Evolutionary conservation across 1,284 basidiomycete species (phyloP), one percentile per base, ranked within the genome.

Genomic region (Lentinus polychrous): DNA sequence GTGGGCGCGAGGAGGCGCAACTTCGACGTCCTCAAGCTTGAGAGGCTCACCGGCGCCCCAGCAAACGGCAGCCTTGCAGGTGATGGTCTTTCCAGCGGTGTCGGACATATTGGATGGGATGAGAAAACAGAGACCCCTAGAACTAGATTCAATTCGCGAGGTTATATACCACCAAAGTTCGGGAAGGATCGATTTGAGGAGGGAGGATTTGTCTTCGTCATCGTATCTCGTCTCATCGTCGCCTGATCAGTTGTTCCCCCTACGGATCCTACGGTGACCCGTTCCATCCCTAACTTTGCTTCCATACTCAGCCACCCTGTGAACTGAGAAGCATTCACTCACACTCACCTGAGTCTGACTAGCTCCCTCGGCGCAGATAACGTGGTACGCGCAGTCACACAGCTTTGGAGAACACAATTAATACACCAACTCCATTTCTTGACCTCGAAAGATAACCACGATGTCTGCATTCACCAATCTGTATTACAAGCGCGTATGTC

Each of bases 31-130:
- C 68, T 99, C 95, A 60, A 98, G 73, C 57, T 85, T 83, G 56
- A 99, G 81, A 36, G 86, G 82, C 65, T 96, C 83, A 54, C 88
- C 88, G 15, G 95, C 92, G 53, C 79, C 92, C 96, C 95, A 99
- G 63, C 94, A 96, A 53, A 98, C 85, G 46, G 94, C 94, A 45
- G 94, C 93, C 68, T 93, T 94, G 76, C 94, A 97, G 50, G 76
- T 89, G 70, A 97, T 96, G 49, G 79, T 67, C 70, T 84, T 82
- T 59, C 87, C 87, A 55, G 63, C 68, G 45, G 86, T 88, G 52
- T 71, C 72, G 46, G 82, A 78, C 85, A 88, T 87, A 59, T 57
- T 59, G 48, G 43, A 20, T 40, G 35, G 34, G 24, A 17, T 14
- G 27, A 27, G 10, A 27, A 10, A 10, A 4, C 4, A 10, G 10